Evolutionary conservation across 2,329 filamentous ascomycete species (phyloP), one percentile per base, ranked within the genome.

Genomic region (Scedosporium aurantiacum): DNA sequence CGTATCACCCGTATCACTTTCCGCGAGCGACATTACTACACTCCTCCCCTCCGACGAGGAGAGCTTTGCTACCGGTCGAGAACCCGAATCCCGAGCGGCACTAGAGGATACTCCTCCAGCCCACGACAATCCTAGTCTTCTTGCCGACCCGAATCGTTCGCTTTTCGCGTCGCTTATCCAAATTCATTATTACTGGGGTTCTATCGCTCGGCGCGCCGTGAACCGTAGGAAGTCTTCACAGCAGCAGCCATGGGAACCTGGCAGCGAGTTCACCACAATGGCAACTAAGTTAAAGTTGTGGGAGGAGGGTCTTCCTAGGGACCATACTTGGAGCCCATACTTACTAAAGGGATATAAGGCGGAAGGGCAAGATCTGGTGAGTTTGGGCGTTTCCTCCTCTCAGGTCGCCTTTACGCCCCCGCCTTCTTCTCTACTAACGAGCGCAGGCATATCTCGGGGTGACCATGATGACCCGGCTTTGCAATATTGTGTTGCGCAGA

Each of bases 121-220:
- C 1, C 69, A 75, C 3, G 75, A 75, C 2, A 73, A 80, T 21
- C 78, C 79, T 0, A 66, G 67, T 0, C 71, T 82, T 5, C 71
- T 77, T 40, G 69, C 68, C 5, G 74, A 78, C 50, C 71, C 73
- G 2, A 71, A 75, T 8, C 74, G 80, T 12, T 83, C 81, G 0
- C 70, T 84, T 1, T 83, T 84, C 64, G 81, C 80, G 1, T 78
- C 78, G 0, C 68, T 83, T 2, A 80, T 84, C 64, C 81, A 84
- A 63, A 76, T 78, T 16, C 80, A 82, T 61, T 74, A 79, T 60
- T 76, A 79, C 61, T 84, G 81, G 81, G 81, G 80, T 4, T 73
- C 72, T 12, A 76, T 83, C 12, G 77, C 79, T 2, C 74, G 80
- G 3, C 72, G 79, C 6, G 76, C 79, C 10, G 74, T 81, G 7